phyloP scores from a whole-genome alignment of 768 basidiomycete species.

The Pisolithus tinctorius region DNA sequence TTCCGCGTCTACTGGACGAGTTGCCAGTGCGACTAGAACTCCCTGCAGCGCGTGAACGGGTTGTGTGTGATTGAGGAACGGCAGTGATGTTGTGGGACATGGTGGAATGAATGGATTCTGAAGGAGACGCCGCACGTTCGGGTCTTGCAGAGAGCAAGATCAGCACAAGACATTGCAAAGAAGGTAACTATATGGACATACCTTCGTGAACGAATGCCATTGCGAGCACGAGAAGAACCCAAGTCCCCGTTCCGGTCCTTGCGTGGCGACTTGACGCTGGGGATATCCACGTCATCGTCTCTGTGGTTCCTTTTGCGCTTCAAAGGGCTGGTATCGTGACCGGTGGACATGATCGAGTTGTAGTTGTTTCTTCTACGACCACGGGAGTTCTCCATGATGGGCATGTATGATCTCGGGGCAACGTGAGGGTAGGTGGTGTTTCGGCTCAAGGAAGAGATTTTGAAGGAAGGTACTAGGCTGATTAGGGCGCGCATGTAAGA shows the following conservation, averaged over 20 bases:
- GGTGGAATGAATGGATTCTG: constrained; percentile 68
- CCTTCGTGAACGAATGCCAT: constrained; percentile 55
- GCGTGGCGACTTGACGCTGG: constrained; percentile 50
- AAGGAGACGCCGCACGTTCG: constrained; percentile 62
- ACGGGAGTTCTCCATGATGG: constrained; percentile 62
- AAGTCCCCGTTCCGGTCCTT: constrained; percentile 49
- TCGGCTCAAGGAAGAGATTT: constrained; percentile 48
- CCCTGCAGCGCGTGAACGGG: constrained; percentile 21
- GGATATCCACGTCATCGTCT: constrained; percentile 59
- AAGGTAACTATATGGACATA: constrained; percentile 25
- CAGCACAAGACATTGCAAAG: not conserved
- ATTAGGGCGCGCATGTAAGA: constrained; percentile 57
- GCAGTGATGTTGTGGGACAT: constrained; percentile 54
- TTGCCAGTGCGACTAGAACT: constrained; percentile 28
- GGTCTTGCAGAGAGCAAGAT: constrained; percentile 30
- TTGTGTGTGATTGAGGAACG: constrained; percentile 21
- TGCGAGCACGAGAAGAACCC: constrained; percentile 40
- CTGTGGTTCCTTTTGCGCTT: constrained; percentile 55
- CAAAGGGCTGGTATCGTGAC: constrained; percentile 52
- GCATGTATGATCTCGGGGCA: constrained; percentile 59
- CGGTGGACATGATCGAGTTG: constrained; percentile 45
- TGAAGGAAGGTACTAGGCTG: constrained; percentile 57
- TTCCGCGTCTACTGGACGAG: constrained; percentile 37
- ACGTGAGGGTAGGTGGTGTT: constrained; percentile 75
- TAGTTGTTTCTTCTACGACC: constrained; percentile 47